Evolutionary conservation across 176 grass and related monocot genomes (phyloP), one percentile per base, ranked within the genome.

Genomic region (Eleusine coracana): DNA sequence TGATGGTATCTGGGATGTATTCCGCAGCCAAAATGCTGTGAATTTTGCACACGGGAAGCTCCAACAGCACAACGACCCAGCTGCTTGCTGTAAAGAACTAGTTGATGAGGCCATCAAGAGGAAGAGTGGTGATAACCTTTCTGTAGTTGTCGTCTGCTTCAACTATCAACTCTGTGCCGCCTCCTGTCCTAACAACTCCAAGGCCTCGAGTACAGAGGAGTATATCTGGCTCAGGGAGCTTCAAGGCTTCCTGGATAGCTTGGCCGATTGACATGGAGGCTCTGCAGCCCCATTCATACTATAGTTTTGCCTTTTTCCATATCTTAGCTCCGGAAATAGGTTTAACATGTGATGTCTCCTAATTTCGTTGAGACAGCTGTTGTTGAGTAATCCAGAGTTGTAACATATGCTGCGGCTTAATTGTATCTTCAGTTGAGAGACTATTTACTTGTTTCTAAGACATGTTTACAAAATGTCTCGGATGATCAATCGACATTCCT

Each of bases 1-100:
- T 60, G 96, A 98, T 67, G 96, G 93, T 39, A 88, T 98, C 61
- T 98, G 96, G 96, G 96, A 98, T 74, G 96, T 98, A 70, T 98
- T 96, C 78, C 84, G 74, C 64, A 98, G 91, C 73, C 96, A 98
- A 76, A 98, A 98, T 85, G 96, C 83, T 0, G n/a, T n/a, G n/a
- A n/a, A n/a, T n/a, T n/a, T n/a, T n/a, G n/a, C n/a, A n/a, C n/a
- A n/a, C n/a, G n/a, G n/a, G n/a, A n/a, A n/a, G n/a, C n/a, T n/a
- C n/a, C n/a, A n/a, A n/a, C n/a, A n/a, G n/a, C n/a, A n/a, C n/a
- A n/a, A n/a, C n/a, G n/a, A n/a, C n/a, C n/a, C n/a, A n/a, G n/a
- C n/a, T n/a, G n/a, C n/a, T n/a, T n/a, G n/a, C n/a, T n/a, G n/a
- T n/a, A n/a, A n/a, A n/a, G n/a, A n/a, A n/a, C n/a, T n/a, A n/a